Evolutionary conservation across 352 stramenopile genomes (phyloP), one percentile per base, ranked within the genome.

Genomic region (Lagenidium giganteum): DNA sequence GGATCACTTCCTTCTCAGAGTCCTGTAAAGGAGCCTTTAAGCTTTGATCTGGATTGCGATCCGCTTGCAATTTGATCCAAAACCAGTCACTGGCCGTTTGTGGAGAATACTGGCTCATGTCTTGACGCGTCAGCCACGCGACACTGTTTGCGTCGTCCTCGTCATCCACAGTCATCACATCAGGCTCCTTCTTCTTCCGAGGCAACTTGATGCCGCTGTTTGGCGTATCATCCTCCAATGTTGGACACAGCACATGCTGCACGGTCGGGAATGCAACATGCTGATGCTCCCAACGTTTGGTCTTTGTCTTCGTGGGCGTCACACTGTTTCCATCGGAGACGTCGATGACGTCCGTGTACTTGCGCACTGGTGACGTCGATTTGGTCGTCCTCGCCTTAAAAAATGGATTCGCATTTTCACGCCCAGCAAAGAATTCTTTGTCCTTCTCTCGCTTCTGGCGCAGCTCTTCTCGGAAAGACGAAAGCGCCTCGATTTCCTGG

Each of bases 401-500:
- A 39, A 90, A 90, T 12, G 78, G 70, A 23, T 87, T 87, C 9
- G 67, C 54, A 2, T 46, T 60, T 22, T 71, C 71, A 4, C 48
- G 42, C 8, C 67, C 70, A n/a, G 54, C 64, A 31, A 87, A 90
- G 42, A 88, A 90, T 18, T 61, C 72, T 14, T 76, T 45, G 47
- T 90, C 78, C 14, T 80, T 79, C 38, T 90, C 78, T 5, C 78
- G 74, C 17, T 71, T 70, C 43, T 77, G 57, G 2, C 70, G 65
- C 31, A 87, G 49, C 27, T 90, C 63, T 29, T 87, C 75, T 11
- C 74, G 75, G 27, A 90, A 73, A 5, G 60, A 51, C 6, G 63
- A 69, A 25, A 87, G 53, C 3, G 78, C 68, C 25, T 90, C 72
- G 42, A 87, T 81, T 45, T 85, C 75, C 30, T 86, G 70, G 1